Conservation (phyloP, 2,329 filamentous ascomycete species). For the Cladosporium sp. region DNA sequence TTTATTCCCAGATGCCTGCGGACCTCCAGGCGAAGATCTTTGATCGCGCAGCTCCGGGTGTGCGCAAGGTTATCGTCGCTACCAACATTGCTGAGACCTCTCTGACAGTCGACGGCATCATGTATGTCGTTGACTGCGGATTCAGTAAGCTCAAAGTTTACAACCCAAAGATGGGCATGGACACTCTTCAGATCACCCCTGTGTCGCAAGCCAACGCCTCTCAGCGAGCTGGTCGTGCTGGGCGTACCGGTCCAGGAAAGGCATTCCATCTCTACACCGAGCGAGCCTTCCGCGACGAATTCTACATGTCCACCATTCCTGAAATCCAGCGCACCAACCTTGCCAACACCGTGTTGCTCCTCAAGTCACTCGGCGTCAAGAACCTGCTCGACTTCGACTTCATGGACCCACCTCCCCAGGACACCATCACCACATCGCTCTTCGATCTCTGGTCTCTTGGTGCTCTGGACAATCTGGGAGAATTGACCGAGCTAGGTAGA, state of each 20-base stretch:
- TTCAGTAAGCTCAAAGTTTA: constrained; percentile 99
- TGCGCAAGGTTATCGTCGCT: constrained; percentile 95
- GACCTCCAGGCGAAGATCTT: constrained; percentile 98
- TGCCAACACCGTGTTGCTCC: constrained; percentile 86
- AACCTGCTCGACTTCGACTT: constrained; percentile 97
- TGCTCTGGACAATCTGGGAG: constrained; percentile 88
- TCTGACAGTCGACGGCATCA: constrained; percentile 96
- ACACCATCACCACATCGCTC: constrained; percentile 94
- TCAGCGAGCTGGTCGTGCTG: constrained; percentile 89
- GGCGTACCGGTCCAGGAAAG: constrained; percentile 91
- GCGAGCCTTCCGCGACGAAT: constrained; percentile 89
- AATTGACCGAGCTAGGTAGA: constrained; percentile 80
- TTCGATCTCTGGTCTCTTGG: constrained; percentile 97
- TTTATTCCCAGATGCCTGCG: constrained; percentile 99
- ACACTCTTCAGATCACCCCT: constrained; percentile 94
- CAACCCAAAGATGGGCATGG: constrained; percentile 99
- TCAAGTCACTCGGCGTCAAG: constrained; percentile 92
- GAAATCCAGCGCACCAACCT: constrained; percentile 97
- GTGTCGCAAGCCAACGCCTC: constrained; percentile 96
- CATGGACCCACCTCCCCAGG: constrained; percentile 97
- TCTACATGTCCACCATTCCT: constrained; percentile 95
- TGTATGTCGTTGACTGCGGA: constrained; percentile 96
- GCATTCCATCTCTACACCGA: constrained; percentile 94
- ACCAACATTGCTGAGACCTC: constrained; percentile 99
- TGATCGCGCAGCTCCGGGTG: constrained; percentile 82